Evolutionary conservation across 1,284 basidiomycete species (phyloP).

Genomic region (Puccinia hordei): DNA sequence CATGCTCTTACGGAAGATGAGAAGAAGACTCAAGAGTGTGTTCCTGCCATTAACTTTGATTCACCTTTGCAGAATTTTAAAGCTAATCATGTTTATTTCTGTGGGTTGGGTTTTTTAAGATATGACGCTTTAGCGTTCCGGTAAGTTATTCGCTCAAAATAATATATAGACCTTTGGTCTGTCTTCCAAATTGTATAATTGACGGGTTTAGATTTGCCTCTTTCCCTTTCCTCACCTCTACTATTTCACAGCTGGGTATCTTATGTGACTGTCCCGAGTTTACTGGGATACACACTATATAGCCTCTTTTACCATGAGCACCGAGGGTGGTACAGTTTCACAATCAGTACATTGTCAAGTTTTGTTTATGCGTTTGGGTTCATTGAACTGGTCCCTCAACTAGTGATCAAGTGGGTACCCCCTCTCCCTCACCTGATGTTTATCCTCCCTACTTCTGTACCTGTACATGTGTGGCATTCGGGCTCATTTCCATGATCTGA

Average conservation of each 20-base stretch:
- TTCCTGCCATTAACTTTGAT: constrained; percentile 37
- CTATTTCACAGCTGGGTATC: constrained; percentile 86
- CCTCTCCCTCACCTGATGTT: background rate
- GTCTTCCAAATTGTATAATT: background rate
- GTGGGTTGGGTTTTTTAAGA: constrained; percentile 14
- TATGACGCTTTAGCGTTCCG: constrained; percentile 57
- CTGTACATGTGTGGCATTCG: constrained; percentile 53
- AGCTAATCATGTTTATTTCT: background rate
- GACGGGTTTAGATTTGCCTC: background rate
- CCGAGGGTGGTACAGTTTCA: constrained; percentile 90
- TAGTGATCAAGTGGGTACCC: constrained; percentile 64
- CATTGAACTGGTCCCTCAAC: constrained; percentile 85
- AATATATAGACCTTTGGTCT: too few relatives aligned
- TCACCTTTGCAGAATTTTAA: background rate
- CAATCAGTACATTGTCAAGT: constrained; percentile 76
- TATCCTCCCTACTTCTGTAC: constrained; percentile 54
- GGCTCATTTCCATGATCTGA: constrained; percentile 51
- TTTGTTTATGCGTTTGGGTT: constrained; percentile 94
- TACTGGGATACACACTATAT: constrained; percentile 84
- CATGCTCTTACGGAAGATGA: constrained; percentile 90
- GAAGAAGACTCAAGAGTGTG: constrained; percentile 94
- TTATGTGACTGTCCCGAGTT: constrained; percentile 78
- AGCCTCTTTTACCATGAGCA: constrained; percentile 65
- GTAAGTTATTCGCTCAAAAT: constrained; percentile 11
- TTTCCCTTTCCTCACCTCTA: constrained; percentile 39